Conservation (phyloP, 176 grass and related monocot genomes). For the Carex littledalei region DNA sequence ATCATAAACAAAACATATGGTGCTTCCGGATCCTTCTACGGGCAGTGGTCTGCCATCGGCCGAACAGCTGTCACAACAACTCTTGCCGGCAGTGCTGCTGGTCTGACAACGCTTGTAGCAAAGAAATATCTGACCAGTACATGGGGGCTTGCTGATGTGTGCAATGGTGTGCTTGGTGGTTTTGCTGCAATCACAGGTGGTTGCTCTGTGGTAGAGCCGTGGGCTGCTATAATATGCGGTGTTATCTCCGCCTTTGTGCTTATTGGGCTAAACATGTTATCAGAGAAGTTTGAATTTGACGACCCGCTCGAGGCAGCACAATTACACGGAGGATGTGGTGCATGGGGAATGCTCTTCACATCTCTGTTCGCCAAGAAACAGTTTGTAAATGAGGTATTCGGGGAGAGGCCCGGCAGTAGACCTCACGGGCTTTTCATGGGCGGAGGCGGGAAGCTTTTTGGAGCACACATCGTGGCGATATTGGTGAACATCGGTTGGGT, state of each 20-base stretch:
- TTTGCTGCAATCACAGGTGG: slow-evolving; percentile 37
- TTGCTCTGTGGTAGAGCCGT: slow-evolving; percentile 37
- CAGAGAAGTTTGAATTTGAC: slow-evolving; percentile 12
- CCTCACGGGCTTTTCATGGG: slow-evolving; percentile 43
- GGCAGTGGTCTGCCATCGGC: slow-evolving; percentile 36
- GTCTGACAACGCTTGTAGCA: slow-evolving; percentile 27
- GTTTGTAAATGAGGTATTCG: slow-evolving; percentile 37
- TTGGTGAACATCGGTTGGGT: slow-evolving; percentile 31
- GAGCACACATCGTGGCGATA: slow-evolving; percentile 29
- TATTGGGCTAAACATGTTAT: slow-evolving; percentile 29
- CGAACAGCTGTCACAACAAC: slow-evolving; percentile 39
- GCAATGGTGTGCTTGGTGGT: slow-evolving; percentile 41
- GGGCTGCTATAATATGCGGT: slow-evolving; percentile 34
- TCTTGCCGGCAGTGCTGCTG: slow-evolving; percentile 28
- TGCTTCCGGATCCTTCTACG: slow-evolving; percentile 27
- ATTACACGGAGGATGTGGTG: slow-evolving; percentile 37
- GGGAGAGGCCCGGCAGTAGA: slow-evolving; percentile 2
- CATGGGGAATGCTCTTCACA: slow-evolving; percentile 43
- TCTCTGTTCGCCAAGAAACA: slow-evolving; percentile 35
- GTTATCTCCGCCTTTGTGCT: slow-evolving; percentile 30
- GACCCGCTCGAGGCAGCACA: slow-evolving; percentile 40
- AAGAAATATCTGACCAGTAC: slow-evolving; percentile 9
- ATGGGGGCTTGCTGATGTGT: slow-evolving; percentile 35
- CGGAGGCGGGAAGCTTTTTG: slow-evolving; percentile 27
- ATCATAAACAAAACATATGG: slow-evolving; percentile 35